Base-by-base conservation (phyloP, 2,329 filamentous ascomycete genomes). In the Apiospora saccharicola region DNA sequence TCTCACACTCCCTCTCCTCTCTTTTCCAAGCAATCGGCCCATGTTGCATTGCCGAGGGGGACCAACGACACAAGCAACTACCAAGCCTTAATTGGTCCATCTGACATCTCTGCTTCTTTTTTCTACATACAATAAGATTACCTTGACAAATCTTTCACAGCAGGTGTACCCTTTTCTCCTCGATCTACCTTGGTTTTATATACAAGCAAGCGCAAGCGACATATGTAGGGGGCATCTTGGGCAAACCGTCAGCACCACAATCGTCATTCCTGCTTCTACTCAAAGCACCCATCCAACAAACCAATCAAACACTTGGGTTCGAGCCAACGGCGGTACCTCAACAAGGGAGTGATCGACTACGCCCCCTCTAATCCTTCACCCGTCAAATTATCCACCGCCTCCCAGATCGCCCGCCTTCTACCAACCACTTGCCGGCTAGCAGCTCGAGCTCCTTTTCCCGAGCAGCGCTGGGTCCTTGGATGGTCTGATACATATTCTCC, bases 271-370 rank as follows among this genome's bases (percentile, higher is more conserved):
- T 64, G 34, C 57, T 41, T 64, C 57, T 41, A 37, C 57, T 64
- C 34, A 41, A 22, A 64, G 19, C 57, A 41, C 57, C 34, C 34
- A 24, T 22, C 57, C 57, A 64, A 64, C 57, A 64, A 41, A 13
- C 57, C 57, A 64, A 64, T 64, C 34, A 64, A 41, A 41, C 57
- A 13, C 57, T 64, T 19, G 57, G 57, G 34, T 19, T 37, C 57
- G 57, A 64, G 57, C 34, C 57, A 64, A 64, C 57, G 57, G 7
- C 57, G 37, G 57, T 41, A 64, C 34, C 57, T 64, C 57, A 64
- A 64, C 57, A 64, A 22, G 57, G 57, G 57, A 64, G 34, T 34
- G 57, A 64, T 64, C 57, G 57, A 41, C 57, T 41, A 37, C 19
- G 57, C 57, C 57, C 53, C 57, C 57, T 64, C 57, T 22, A 64